Percentiles rank a stretch among this genome's conserved stretches.
These are phyloP conservation scores for Stenocarpella maydis DNA, from an alignment of 2,329 filamentous ascomycete genomes.

Conservation along the genomic window DNA sequence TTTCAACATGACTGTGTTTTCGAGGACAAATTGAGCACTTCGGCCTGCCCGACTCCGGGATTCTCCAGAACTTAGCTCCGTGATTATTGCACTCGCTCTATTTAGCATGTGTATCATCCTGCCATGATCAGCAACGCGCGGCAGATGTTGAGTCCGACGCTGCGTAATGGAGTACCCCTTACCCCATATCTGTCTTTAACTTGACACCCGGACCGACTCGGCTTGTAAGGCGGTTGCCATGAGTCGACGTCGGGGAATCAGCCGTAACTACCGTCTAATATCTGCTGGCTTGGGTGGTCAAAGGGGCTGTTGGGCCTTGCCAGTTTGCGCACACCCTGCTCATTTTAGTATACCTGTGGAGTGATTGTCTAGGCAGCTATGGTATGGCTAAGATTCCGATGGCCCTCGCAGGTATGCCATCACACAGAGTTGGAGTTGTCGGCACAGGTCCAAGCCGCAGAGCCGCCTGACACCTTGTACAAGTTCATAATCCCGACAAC, in stretches of 20 bases:
- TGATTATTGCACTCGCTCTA: background rate
- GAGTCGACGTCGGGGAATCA: background rate
- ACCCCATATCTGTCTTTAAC: too few species aligned
- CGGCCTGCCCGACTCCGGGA: too few species aligned
- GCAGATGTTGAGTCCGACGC: background rate
- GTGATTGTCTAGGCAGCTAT: background rate
- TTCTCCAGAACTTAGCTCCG: background rate
- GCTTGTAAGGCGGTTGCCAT: background rate
- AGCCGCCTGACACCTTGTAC: background rate
- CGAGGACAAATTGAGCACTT: too few species aligned
- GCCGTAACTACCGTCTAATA: background rate
- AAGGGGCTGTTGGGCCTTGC: background rate
- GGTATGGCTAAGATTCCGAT: background rate
- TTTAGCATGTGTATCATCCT: background rate
- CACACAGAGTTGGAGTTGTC: constrained; percentile 5
- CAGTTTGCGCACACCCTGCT: background rate
- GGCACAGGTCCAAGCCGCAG: constrained; percentile 12
- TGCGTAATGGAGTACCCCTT: background rate
- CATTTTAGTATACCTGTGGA: background rate
- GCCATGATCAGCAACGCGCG: background rate
- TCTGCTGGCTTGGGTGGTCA: background rate
- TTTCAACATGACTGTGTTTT: too few species aligned
- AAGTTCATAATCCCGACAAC: constrained; percentile 3
- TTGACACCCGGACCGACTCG: background rate
- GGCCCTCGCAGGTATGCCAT: background rate